These are phyloP conservation scores for Candida albicans DNA, from an alignment of 1,139 yeast genomes.

Conservation along the genomic window DNA sequence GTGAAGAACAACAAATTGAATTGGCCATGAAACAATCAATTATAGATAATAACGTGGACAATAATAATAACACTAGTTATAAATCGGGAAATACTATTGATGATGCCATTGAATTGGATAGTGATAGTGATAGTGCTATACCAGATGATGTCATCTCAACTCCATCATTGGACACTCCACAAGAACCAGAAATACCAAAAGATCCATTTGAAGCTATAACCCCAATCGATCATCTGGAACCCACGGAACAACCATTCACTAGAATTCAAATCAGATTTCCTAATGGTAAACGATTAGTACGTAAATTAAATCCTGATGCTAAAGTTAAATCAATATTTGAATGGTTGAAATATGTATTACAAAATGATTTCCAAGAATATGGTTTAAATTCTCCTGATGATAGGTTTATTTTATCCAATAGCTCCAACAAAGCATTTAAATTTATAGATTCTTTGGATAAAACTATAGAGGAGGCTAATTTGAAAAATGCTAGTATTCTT, in stretches of 20 bases:
- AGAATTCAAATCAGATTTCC: constrained; percentile 86
- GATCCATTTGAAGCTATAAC: constrained; percentile 43
- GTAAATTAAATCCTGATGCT: constrained; percentile 62
- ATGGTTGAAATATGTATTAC: constrained; percentile 59
- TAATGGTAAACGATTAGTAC: constrained; percentile 80
- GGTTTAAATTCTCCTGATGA: constrained; percentile 39
- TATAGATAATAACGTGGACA: constrained; percentile 17
- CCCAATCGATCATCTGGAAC: constrained; percentile 56
- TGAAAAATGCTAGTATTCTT: constrained; percentile 78
- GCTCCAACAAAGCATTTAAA: constrained; percentile 66
- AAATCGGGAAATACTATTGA: constrained; percentile 24
- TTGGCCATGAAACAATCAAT: constrained; percentile 74
- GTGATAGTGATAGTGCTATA: constrained; percentile 17
- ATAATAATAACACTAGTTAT: constrained; percentile 10
- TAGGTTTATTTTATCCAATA: constrained; percentile 51
- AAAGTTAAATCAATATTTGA: constrained; percentile 42
- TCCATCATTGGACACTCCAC: not conserved
- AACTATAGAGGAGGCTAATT: constrained; percentile 72
- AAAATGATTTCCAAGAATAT: constrained; percentile 47
- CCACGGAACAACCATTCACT: constrained; percentile 59
- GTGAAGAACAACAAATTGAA: constrained; percentile 85
- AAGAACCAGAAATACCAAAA: constrained; percentile 11
- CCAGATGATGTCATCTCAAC: constrained; percentile 1
- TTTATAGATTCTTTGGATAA: constrained; percentile 57
- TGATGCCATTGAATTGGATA: constrained; percentile 28